These are phyloP conservation scores for Monosiga brevicollis DNA, from an alignment of 78 protist genomes.

Conservation along the genomic window DNA sequence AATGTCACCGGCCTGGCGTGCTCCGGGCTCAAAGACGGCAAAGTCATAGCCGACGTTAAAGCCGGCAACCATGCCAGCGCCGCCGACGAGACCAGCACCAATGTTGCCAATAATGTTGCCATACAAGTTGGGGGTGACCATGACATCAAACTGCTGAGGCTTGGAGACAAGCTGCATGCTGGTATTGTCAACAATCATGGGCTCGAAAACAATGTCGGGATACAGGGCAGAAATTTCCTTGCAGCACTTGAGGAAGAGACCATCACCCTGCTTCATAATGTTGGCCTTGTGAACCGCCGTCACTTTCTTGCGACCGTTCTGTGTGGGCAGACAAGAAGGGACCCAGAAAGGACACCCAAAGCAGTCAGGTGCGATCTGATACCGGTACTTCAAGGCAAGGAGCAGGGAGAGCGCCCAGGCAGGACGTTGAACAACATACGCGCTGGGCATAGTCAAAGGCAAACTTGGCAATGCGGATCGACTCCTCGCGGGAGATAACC, in stretches of 20 bases:
- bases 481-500: constrained; percentile 57
- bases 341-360: too few species aligned
- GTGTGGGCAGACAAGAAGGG: too few species aligned
- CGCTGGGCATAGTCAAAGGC: constrained; percentile 77
- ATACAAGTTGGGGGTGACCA: constrained; percentile 76
- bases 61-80: constrained; percentile 74
- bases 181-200: constrained; percentile 67
- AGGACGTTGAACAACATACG: too few species aligned
- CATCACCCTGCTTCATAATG: constrained; percentile 47
- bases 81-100: constrained; percentile 80
- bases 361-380: too few species aligned
- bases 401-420: too few species aligned
- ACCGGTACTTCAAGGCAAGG: too few species aligned
- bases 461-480: constrained; percentile 59
- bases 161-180: constrained; percentile 59
- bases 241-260: constrained; percentile 25
- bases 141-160: constrained; percentile 75
- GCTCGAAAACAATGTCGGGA: constrained; percentile 50
- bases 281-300: constrained; percentile 81
- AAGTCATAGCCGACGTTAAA: constrained; percentile 60
- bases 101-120: constrained; percentile 76
- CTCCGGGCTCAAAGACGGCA: constrained; percentile 64
- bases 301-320: constrained; percentile 57
- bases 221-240: constrained; percentile 23
- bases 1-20: not conserved